Evolutionary conservation across 2,329 filamentous ascomycete genomes (phyloP).

Genomic region (Aspergillus costaricaensis): DNA sequence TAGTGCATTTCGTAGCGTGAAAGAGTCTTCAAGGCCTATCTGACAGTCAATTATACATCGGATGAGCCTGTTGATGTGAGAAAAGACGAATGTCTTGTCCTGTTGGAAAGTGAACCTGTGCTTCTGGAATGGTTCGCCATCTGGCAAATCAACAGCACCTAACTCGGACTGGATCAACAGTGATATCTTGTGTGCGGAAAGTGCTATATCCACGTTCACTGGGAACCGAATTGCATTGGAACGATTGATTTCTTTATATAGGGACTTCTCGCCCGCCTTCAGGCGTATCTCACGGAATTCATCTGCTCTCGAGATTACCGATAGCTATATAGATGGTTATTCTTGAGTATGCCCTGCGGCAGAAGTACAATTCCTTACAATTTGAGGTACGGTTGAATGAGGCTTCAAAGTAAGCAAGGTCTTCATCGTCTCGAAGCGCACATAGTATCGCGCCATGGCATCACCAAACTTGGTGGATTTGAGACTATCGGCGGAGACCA

Average conservation of each 20-base stretch:
- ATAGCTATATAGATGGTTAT: conserved; percentile 55
- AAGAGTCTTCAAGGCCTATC: conserved; percentile 62
- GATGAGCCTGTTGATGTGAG: conserved; percentile 68
- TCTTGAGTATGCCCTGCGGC: no score
- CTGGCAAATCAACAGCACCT: conserved; percentile 64
- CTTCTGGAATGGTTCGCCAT: conserved; percentile 59
- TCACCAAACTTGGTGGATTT: conserved; percentile 71
- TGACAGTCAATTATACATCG: conserved; percentile 78
- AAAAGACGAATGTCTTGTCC: conserved; percentile 66
- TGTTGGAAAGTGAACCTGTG: conserved; percentile 59
- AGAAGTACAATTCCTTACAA: conserved; percentile 52
- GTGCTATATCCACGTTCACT: conserved; percentile 66
- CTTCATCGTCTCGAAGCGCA: conserved; percentile 79
- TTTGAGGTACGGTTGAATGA: conserved; percentile 63
- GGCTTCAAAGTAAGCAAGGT: conserved; percentile 63
- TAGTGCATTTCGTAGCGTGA: conserved; percentile 68
- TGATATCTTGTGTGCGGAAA: conserved; percentile 72
- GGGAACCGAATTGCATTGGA: conserved; percentile 68
- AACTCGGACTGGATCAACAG: conserved; percentile 76
- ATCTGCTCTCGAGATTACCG: conserved; percentile 64
- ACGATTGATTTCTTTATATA: conserved; percentile 73
- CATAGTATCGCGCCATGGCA: conserved; percentile 81
- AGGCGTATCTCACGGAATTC: conserved; percentile 75
- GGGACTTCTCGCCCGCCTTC: conserved; percentile 66
- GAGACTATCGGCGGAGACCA: conserved; percentile 59